Conservation (phyloP, 345 rosid genomes). For the Brassica juncea region DNA sequence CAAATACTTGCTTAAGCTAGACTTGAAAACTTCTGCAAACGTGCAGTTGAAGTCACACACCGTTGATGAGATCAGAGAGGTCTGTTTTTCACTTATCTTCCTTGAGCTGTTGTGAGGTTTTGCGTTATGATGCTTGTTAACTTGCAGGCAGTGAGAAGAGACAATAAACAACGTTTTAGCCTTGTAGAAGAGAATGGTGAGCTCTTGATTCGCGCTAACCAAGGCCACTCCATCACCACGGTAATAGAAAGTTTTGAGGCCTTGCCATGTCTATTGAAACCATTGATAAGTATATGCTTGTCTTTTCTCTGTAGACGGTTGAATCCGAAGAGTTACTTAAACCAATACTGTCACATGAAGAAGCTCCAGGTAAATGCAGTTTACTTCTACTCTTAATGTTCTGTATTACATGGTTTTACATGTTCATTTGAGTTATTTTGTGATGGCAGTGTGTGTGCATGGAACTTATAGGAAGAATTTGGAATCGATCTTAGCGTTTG, state of each 20-base stretch:
- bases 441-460: conserved; percentile 74
- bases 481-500: conserved; percentile 75
- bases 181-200: conserved; percentile 76
- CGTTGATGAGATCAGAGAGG: conserved; percentile 80
- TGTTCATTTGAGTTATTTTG: not conserved
- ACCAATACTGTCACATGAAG: conserved; percentile 72
- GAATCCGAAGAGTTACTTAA: conserved; percentile 72
- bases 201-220: conserved; percentile 85
- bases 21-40: conserved; percentile 70
- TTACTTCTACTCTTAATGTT: not conserved
- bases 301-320: conserved; percentile 55
- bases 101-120: not conserved
- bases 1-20: conserved; percentile 64
- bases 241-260: conserved; percentile 35
- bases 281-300: not conserved
- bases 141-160: conserved; percentile 73
- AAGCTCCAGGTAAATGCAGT: conserved; percentile 54
- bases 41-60: conserved; percentile 68
- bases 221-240: conserved; percentile 72
- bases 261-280: not conserved
- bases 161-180: conserved; percentile 81
- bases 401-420: not conserved
- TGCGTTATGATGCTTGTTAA: not conserved
- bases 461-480: conserved; percentile 78
- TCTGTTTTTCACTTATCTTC: conserved; percentile 27